Evolutionary conservation across 257 asterid genomes (phyloP).

Genomic region (Jacaranda mimosifolia): DNA sequence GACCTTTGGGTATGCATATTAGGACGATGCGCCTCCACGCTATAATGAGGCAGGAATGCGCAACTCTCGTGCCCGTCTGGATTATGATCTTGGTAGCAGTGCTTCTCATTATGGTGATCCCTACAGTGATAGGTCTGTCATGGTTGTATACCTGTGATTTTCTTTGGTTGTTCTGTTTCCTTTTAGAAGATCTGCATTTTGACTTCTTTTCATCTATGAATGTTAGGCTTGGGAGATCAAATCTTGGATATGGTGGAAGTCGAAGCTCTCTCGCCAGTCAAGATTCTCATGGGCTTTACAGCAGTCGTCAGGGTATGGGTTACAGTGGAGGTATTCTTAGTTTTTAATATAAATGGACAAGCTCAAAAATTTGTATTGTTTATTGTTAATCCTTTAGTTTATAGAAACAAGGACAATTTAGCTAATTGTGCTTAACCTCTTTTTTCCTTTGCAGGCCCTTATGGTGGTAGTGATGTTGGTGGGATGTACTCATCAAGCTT

Average conservation of each 20-base stretch:
- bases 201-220: not conserved
- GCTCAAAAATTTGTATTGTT: not conserved
- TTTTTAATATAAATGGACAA: conserved; percentile 1
- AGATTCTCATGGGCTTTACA: conserved; percentile 82
- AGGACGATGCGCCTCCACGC: conserved; percentile 93
- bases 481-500: conserved; percentile 87
- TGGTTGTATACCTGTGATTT: not conserved
- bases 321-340: conserved; percentile 75
- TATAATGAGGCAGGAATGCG: conserved; percentile 84
- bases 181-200: not conserved
- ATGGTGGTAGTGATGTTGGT: conserved; percentile 75
- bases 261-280: conserved; percentile 79
- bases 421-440: not conserved
- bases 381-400: not conserved
- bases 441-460: conserved; percentile 66
- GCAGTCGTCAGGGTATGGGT: conserved; percentile 86
- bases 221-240: conserved; percentile 83
- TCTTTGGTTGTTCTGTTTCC: not conserved
- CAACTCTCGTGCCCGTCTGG: conserved; percentile 89
- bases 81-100: conserved; percentile 77
- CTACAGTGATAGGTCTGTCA: conserved; percentile 78
- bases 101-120: conserved; percentile 85
- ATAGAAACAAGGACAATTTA: not conserved
- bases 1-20: conserved; percentile 33
- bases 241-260: conserved; percentile 75